These are phyloP conservation scores for Rhizopus delemar DNA, from an alignment of 371 early-diverging fungal genomes.

Conservation along the genomic window DNA sequence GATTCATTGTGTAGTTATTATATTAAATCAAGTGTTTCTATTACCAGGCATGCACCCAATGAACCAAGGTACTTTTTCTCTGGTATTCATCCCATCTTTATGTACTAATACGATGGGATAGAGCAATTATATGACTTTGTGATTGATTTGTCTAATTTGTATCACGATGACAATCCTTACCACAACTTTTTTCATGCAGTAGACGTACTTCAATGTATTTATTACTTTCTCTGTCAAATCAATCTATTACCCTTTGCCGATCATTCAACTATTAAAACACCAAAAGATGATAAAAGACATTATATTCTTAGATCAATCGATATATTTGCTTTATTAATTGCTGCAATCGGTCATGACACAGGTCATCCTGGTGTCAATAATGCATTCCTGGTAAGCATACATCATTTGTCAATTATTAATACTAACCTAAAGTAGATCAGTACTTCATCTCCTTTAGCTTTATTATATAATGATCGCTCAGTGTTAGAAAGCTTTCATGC, in stretches of 20 bases:
- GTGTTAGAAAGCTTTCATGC: slow-evolving; percentile 94
- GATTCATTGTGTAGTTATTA: slow-evolving; percentile 65
- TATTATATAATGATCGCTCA: slow-evolving; percentile 88
- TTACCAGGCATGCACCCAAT: slow-evolving; percentile 43
- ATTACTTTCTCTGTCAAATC: slow-evolving; percentile 66
- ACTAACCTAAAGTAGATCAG: slow-evolving; percentile 45
- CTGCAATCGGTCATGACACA: slow-evolving; percentile 81
- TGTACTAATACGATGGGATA: slow-evolving; percentile 58
- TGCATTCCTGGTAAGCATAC: slow-evolving; percentile 65
- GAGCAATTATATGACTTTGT: slow-evolving; percentile 63
- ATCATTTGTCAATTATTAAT: not conserved
- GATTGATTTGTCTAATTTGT: slow-evolving; percentile 59
- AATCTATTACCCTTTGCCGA: slow-evolving; percentile 43
- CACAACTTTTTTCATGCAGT: slow-evolving; percentile 88
- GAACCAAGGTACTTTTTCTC: slow-evolving; percentile 18
- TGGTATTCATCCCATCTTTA: slow-evolving; percentile 28
- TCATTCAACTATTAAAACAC: not conserved
- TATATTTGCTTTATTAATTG: slow-evolving; percentile 70
- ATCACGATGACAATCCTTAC: slow-evolving; percentile 76
- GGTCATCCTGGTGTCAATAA: slow-evolving; percentile 88
- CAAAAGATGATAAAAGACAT: slow-evolving; percentile 8
- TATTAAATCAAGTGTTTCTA: slow-evolving; percentile 63
- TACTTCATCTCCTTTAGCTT: slow-evolving; percentile 76
- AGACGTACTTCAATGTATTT: slow-evolving; percentile 82
- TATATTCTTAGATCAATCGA: slow-evolving; percentile 68